Evolutionary conservation across 1,284 basidiomycete genomes (phyloP).

Genomic region (Sporisorium scitamineum): DNA sequence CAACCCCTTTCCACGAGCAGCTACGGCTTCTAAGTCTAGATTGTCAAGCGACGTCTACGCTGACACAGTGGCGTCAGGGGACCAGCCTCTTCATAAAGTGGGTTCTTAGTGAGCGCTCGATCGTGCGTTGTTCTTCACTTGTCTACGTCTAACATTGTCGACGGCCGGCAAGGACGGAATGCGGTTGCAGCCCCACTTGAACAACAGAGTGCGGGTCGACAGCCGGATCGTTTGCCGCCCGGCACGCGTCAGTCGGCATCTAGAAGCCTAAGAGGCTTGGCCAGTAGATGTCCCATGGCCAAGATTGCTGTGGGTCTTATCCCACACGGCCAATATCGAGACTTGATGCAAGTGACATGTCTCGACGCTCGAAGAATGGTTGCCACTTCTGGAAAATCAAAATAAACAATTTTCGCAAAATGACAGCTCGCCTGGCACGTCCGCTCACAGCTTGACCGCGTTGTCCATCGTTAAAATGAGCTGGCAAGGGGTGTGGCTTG

Average conservation of each 20-base stretch:
- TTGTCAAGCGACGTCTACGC: slow-evolving; percentile 10
- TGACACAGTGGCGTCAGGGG: background rate
- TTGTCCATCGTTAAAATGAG: no score
- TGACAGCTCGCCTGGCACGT: slow-evolving; percentile 11
- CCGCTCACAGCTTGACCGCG: slow-evolving; percentile 1
- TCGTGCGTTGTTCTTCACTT: background rate
- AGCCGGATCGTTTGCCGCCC: background rate
- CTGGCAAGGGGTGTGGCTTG: background rate
- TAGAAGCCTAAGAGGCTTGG: background rate
- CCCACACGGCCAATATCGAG: background rate
- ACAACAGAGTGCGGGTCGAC: no score
- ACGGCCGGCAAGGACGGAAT: slow-evolving; percentile 8
- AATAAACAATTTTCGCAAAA: background rate
- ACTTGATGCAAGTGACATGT: slow-evolving; percentile 33
- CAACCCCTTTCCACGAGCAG: background rate
- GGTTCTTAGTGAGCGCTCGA: background rate
- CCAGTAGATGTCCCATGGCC: background rate
- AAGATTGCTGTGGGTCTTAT: background rate
- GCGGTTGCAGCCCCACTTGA: background rate
- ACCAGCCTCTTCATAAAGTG: background rate
- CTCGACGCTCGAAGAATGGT: slow-evolving; percentile 15
- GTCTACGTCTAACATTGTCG: background rate
- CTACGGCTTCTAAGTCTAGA: background rate
- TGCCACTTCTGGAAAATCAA: background rate
- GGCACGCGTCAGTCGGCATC: background rate